Percentiles rank a stretch among this genome's conserved stretches.
Evolutionary conservation across 208 protist genomes (phyloP).

Genomic region (Leishmania gerbilli): DNA sequence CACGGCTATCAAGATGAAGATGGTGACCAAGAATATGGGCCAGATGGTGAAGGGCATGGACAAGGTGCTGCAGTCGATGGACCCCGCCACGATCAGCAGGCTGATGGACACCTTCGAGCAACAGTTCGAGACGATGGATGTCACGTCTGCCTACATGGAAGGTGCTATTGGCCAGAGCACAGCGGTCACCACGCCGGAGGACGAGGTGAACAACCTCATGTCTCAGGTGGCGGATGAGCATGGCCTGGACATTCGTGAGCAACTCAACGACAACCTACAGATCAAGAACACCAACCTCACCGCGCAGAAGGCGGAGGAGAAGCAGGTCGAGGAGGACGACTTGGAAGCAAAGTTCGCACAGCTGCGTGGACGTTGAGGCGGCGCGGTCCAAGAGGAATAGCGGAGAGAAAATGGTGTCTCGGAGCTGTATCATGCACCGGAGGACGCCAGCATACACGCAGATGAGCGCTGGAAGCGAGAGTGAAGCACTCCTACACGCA

Average conservation of each 20-base stretch:
- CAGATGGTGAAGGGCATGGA: conserved; percentile 96
- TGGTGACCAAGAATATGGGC: conserved; percentile 95
- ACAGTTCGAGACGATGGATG: conserved; percentile 98
- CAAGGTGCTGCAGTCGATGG: conserved; percentile 93
- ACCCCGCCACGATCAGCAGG: conserved; percentile 86
- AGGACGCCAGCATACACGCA: not conserved
- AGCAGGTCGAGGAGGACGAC: conserved; percentile 43
- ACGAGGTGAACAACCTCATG: conserved; percentile 93
- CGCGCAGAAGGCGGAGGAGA: conserved; percentile 16
- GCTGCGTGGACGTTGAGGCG: conserved; percentile 54
- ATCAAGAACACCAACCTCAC: conserved; percentile 38
- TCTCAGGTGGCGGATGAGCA: conserved; percentile 95
- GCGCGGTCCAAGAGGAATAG: not conserved
- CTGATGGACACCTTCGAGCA: conserved; percentile 98
- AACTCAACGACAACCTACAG: conserved; percentile 62
- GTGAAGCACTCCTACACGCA: not conserved
- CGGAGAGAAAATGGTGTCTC: not conserved
- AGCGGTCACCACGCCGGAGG: conserved; percentile 90
- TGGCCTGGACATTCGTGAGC: conserved; percentile 87
- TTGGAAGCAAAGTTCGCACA: conserved; percentile 73
- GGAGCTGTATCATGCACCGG: not conserved
- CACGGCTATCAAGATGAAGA: conserved; percentile 94
- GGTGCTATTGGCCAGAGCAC: conserved; percentile 92
- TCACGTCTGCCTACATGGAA: conserved; percentile 94
- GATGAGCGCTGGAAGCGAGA: not conserved